Conservation (phyloP, 2,329 filamentous ascomycete species). For the Chaetomium strumarium region DNA sequence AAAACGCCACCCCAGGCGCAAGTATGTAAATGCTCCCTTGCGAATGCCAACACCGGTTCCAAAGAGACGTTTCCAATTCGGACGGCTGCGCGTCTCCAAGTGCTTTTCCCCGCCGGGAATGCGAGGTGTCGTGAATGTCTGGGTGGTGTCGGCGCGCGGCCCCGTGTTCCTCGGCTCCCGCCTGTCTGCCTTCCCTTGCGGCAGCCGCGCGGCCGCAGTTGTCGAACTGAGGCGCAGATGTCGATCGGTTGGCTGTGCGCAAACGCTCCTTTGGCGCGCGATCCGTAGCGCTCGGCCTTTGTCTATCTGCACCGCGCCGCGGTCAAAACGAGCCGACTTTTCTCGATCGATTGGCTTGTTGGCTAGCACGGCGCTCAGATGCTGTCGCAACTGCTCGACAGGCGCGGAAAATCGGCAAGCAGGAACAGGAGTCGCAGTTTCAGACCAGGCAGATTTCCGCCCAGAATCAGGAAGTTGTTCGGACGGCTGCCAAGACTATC, state of each 20-base stretch:
- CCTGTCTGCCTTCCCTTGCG: background rate
- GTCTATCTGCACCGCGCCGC: background rate
- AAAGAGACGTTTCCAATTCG: conserved; percentile 7
- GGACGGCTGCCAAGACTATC: conserved; percentile 13
- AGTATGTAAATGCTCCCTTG: background rate
- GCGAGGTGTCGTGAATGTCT: conserved; percentile 1
- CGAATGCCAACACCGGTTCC: background rate
- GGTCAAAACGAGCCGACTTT: no score
- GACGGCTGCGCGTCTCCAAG: conserved; percentile 9
- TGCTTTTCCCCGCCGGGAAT: conserved; percentile 5
- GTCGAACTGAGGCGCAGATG: conserved; percentile 6
- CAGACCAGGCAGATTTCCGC: conserved; percentile 19
- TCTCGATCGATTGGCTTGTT: conserved; percentile 1
- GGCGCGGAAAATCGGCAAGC: conserved; percentile 16
- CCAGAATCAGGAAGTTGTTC: conserved; percentile 21
- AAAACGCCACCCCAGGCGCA: conserved; percentile 1
- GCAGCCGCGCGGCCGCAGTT: conserved; percentile 13
- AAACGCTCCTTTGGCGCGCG: conserved; percentile 8
- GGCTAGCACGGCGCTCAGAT: background rate
- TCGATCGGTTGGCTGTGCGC: conserved; percentile 13
- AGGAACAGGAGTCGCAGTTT: conserved; percentile 22
- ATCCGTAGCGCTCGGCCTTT: conserved; percentile 1
- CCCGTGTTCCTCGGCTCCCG: conserved; percentile 3
- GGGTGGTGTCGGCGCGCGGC: background rate
- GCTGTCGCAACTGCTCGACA: conserved; percentile 1